Evolutionary conservation across 169 alveolate species (phyloP), one percentile per base, ranked within the genome.

Genomic region (Babesia ovata): DNA sequence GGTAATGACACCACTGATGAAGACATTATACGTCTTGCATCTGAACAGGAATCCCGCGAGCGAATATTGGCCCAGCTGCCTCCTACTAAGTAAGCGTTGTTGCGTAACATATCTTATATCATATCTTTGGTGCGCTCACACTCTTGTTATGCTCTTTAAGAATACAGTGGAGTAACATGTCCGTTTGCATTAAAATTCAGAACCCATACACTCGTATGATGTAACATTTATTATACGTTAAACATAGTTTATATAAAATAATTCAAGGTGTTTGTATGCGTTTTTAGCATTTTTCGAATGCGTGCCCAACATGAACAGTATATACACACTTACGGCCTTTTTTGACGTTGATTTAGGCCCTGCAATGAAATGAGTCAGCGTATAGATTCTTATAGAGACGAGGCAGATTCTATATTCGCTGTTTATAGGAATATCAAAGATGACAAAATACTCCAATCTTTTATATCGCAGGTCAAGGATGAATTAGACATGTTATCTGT

Each of bases 381-480:
- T 12, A 57, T 79, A 36, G 81, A 69, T 16, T 66, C 83, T 1
- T 79, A 79, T 36, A 69, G 28, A 54, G 66, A 56, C 52, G 87
- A 79, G 56, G 75, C 83, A 4, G 52, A 70, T 19, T 52, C 76
- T 45, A 53, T 79, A 10, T 53, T 69, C 46, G 75, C 63, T 6
- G 69, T 50, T 29, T 77, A 77, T 39, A 77, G 58, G 10, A 53
- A 48, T n/a, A 45, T 67, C 16, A 79, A 70, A n/a, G 70, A 61
- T 24, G 77, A 79, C 9, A 49, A 52, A 16, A 29, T 33, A 24
- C 74, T 67, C 61, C 13, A 70, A n/a, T 3, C 45, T 19, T 79
- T 70, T 48, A 42, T 79, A 52, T 70, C 78, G 19, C 74, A 70
- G 21, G 75, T 79, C 21, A 71, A 57, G 75, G 69, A 70, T 36